Percentiles rank a stretch among this genome's conserved stretches.
phyloP scores from a whole-genome alignment of 257 asterid genomes.

The Coffea canephora region DNA sequence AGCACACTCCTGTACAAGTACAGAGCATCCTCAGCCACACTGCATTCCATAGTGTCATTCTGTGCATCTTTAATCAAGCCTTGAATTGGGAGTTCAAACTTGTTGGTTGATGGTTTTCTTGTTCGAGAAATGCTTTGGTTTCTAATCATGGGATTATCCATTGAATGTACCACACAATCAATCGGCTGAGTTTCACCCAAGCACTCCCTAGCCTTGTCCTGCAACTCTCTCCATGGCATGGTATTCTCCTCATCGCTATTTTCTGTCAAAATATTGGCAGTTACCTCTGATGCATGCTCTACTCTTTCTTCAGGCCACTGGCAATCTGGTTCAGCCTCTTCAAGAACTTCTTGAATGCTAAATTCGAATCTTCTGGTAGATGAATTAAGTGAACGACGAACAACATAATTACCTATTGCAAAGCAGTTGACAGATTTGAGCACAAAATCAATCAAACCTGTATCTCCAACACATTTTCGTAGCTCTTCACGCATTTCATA shows the following conservation, averaged over 20 bases:
- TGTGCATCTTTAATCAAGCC: slow-evolving; percentile 15
- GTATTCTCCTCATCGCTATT: slow-evolving; percentile 8
- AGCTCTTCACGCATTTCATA: slow-evolving; percentile 66
- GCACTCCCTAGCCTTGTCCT: slow-evolving; percentile 28
- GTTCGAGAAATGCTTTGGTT: slow-evolving; percentile 28
- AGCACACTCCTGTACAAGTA: slow-evolving; percentile 50
- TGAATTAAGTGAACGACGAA: slow-evolving; percentile 52
- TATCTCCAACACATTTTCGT: slow-evolving; percentile 66
- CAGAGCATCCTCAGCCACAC: slow-evolving; percentile 40
- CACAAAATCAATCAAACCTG: slow-evolving; percentile 86
- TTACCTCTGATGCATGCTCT: slow-evolving; percentile 28
- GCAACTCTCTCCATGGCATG: slow-evolving; percentile 34
- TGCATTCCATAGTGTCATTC: slow-evolving; percentile 1
- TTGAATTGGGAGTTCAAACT: slow-evolving; percentile 26
- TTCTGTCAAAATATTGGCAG: slow-evolving; percentile 22
- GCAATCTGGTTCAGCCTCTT: slow-evolving; percentile 19
- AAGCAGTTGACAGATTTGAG: slow-evolving; percentile 67
- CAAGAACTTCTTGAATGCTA: slow-evolving; percentile 31
- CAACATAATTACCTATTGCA: slow-evolving; percentile 40
- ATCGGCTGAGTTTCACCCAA: slow-evolving; percentile 27
- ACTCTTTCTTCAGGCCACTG: slow-evolving; percentile 29
- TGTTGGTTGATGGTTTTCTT: slow-evolving; percentile 24
- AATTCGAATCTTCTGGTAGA: slow-evolving; percentile 47
- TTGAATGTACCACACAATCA: slow-evolving; percentile 34
- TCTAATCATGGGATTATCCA: slow-evolving; percentile 21